phyloP scores from a whole-genome alignment of 805 yeast species.

The Candida argentea region DNA sequence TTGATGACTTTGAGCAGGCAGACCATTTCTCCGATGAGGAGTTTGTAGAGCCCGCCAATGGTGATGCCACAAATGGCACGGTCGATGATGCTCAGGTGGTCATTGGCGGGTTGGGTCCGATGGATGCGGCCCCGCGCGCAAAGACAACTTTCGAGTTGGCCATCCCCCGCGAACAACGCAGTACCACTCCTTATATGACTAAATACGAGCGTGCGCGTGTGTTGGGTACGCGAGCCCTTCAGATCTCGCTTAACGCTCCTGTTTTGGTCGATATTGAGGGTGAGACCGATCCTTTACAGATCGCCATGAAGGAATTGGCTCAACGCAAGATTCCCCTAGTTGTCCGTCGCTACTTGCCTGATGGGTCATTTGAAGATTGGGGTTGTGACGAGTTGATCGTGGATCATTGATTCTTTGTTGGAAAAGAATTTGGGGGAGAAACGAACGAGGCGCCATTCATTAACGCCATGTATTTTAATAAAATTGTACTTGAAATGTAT shows the following conservation, averaged over 20 bases:
- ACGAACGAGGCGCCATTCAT: no score
- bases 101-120: constrained; percentile 59
- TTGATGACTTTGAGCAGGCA: constrained; percentile 70
- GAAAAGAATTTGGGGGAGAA: no score
- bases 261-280: constrained; percentile 97
- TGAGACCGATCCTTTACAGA: constrained; percentile 96
- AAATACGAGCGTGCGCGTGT: constrained; percentile 97
- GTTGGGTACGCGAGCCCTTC: constrained; percentile 94
- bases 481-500: background rate
- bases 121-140: constrained; percentile 36
- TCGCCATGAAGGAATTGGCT: constrained; percentile 92
- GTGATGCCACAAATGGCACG: constrained; percentile 31
- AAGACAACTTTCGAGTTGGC: constrained; percentile 74
- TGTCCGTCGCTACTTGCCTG: constrained; percentile 92
- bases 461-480: no score
- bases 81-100: constrained; percentile 65
- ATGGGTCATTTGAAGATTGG: constrained; percentile 97
- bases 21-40: constrained; percentile 76
- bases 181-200: constrained; percentile 98
- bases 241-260: constrained; percentile 97
- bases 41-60: constrained; percentile 26
- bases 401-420: no score
- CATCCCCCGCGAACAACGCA: constrained; percentile 77
- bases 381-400: constrained; percentile 95
- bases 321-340: constrained; percentile 94